Evolutionary conservation across 2,329 filamentous ascomycete genomes (phyloP), one percentile per base, ranked within the genome.

Genomic region (Magnaporthales sp.): DNA sequence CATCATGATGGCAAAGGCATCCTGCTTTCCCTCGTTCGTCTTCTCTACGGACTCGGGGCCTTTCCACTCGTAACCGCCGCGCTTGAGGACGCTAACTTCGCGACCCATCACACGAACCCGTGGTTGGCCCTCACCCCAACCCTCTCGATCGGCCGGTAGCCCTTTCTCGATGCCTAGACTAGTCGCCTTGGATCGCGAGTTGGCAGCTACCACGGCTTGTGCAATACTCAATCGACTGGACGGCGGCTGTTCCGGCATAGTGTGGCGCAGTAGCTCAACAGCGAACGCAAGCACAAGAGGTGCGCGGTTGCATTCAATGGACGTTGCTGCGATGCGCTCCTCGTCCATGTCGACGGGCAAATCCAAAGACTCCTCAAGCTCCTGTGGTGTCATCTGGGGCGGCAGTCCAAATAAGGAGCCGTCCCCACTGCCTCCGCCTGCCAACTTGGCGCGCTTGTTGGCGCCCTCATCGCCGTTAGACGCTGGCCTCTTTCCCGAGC

Each of bases 221-320:
- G 89, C 91, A 24, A 97, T 80, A 73, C 92, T 96, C 24, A 96
- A 79, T 62, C 91, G 83, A 74, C 91, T 94, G n/a, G 91, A 95
- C 3, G 89, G 81, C 3, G 92, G 92, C 74, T 97, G 93, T 70
- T 91, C 89, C 0, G 92, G 91, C 89, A 93, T 94, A 0, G 91
- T 96, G 73, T 90, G 88, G 62, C 90, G 89, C 62, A 96, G 75
- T 63, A 94, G 74, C 68, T 87, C 85, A 15, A 92, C 85, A 0
- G 90, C 88, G 76, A 96, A 96, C 0, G 92, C 92, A 5, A 96
- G 82, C 1, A 96, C 87, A 1, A 96, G 79, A 1, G 93, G 92
- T 2, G 93, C 92, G 54, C 93, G 83, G 72, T 96, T 96, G 0
- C 91, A 95, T 68, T 88, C 79, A 1, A 96, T 71, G 0, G 80